These are phyloP conservation scores for Scheffersomyces titani DNA, from an alignment of 1,139 yeast genomes.

Conservation along the genomic window DNA sequence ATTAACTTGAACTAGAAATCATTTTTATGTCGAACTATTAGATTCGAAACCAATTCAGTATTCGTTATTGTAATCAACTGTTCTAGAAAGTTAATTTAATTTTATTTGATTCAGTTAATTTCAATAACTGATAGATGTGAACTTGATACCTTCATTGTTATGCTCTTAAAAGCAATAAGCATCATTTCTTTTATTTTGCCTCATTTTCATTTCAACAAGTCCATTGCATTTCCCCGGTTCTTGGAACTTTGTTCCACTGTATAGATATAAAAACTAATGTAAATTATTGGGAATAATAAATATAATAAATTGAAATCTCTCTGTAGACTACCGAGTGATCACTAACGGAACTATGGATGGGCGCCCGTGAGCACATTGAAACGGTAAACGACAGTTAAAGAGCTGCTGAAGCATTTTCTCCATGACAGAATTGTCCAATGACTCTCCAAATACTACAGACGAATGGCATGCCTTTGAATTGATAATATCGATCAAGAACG, in stretches of 20 bases:
- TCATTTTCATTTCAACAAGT: background rate
- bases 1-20: too few relatives aligned
- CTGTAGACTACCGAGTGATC: constrained; percentile 11
- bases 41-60: too few relatives aligned
- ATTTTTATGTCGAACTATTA: too few relatives aligned
- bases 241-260: background rate
- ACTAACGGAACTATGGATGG: constrained; percentile 69
- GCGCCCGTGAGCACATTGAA: constrained; percentile 86
- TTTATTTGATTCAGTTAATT: too few relatives aligned
- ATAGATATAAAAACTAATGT: background rate
- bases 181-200: background rate
- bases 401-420: constrained; percentile 40
- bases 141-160: background rate
- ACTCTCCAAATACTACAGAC: constrained; percentile 75
- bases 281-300: background rate
- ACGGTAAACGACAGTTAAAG: constrained; percentile 57
- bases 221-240: background rate
- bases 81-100: too few relatives aligned
- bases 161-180: background rate
- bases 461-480: constrained; percentile 71
- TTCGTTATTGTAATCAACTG: too few relatives aligned
- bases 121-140: too few relatives aligned
- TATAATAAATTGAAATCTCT: too few relatives aligned
- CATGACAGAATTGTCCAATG: constrained; percentile 47
- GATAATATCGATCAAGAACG: constrained; percentile 36